Conservation (phyloP, 106 monocot genomes). For the Dendrobium huoshanense region DNA sequence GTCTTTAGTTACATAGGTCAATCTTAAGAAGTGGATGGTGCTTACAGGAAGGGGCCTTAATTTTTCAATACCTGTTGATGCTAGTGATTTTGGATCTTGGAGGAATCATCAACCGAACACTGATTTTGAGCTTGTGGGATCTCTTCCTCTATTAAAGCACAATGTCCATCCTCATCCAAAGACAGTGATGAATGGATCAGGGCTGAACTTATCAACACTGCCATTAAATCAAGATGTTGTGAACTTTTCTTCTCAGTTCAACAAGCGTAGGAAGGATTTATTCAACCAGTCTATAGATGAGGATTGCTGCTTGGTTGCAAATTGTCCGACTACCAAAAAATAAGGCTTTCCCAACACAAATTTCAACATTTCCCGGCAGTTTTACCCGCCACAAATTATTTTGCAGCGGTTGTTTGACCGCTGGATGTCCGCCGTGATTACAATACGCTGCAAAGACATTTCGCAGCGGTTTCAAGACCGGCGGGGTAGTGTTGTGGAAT, state of each 20-base stretch:
- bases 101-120: slow-evolving; percentile 31
- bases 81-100: slow-evolving; percentile 51
- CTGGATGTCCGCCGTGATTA: too few species aligned
- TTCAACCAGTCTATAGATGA: slow-evolving; percentile 35
- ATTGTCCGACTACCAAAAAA: neutral
- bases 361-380: too few species aligned
- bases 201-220: slow-evolving; percentile 50
- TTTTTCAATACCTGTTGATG: slow-evolving; percentile 36
- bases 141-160: slow-evolving; percentile 18
- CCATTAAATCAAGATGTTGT: slow-evolving; percentile 31
- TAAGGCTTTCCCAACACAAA: too few species aligned
- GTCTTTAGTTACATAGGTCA: slow-evolving; percentile 19
- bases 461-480: too few species aligned
- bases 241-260: slow-evolving; percentile 27
- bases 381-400: too few species aligned
- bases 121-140: slow-evolving; percentile 46
- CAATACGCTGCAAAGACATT: too few species aligned
- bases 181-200: slow-evolving; percentile 35
- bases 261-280: slow-evolving; percentile 48
- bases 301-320: slow-evolving; percentile 31
- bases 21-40: slow-evolving; percentile 42
- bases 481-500: too few species aligned
- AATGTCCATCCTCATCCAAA: slow-evolving; percentile 11
- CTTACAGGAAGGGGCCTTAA: slow-evolving; percentile 45
- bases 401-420: too few species aligned